phyloP scores from a whole-genome alignment of 2,329 filamentous ascomycete genomes.

The Fusarium verticillioides region DNA sequence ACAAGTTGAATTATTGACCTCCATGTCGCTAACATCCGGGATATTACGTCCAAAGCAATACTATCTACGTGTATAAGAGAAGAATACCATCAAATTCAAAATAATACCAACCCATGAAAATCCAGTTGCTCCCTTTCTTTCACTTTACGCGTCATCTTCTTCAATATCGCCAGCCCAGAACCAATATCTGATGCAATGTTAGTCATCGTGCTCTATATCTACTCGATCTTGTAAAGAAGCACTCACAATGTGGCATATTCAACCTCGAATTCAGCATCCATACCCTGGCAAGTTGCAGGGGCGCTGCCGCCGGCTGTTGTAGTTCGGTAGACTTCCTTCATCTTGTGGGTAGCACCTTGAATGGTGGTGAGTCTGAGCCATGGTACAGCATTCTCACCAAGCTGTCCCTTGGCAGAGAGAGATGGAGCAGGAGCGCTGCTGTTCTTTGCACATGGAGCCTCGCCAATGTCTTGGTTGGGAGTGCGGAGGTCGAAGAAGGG shows the following conservation, averaged over 20 bases:
- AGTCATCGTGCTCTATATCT: slow-evolving; percentile 7
- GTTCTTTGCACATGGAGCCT: slow-evolving; percentile 71
- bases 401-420: slow-evolving; percentile 67
- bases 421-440: slow-evolving; percentile 70
- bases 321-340: slow-evolving; percentile 84
- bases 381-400: slow-evolving; percentile 75
- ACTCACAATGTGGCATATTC: slow-evolving; percentile 88
- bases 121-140: background rate
- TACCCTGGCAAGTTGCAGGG: slow-evolving; percentile 77
- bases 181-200: slow-evolving; percentile 42
- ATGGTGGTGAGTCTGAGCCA: slow-evolving; percentile 79
- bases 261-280: slow-evolving; percentile 73
- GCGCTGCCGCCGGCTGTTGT: slow-evolving; percentile 84
- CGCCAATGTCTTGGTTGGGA: slow-evolving; percentile 62
- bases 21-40: slow-evolving; percentile 24
- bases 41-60: slow-evolving; percentile 33
- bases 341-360: slow-evolving; percentile 65
- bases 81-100: background rate
- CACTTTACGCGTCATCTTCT: slow-evolving; percentile 14
- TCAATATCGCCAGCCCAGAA: slow-evolving; percentile 41
- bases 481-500: slow-evolving; percentile 85
- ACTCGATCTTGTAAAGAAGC: background rate
- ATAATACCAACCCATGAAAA: background rate
- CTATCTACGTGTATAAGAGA: slow-evolving; percentile 32
- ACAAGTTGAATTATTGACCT: slow-evolving; percentile 31